Conservation (phyloP, 2,329 filamentous ascomycete species). For the Plenodomus tracheiphilus region DNA sequence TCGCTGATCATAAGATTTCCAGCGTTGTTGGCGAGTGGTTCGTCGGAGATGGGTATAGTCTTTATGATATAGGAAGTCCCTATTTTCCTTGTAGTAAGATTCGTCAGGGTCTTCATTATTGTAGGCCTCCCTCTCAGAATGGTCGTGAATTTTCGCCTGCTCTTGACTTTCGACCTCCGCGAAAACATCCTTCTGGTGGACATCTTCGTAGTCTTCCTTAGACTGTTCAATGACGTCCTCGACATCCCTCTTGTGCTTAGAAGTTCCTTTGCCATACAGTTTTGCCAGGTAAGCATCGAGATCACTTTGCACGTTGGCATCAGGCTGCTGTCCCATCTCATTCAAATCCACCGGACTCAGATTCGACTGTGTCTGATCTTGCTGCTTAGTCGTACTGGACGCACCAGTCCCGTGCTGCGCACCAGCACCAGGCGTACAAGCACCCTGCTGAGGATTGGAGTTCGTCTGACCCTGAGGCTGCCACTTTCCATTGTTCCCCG, state of each 20-base stretch:
- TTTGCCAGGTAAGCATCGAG: conserved; percentile 19
- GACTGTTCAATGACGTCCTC: neutral
- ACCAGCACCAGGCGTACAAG: neutral
- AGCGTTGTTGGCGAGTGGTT: conserved; percentile 6
- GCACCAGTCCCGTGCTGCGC: neutral
- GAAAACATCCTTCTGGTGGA: no score
- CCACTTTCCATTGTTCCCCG: neutral
- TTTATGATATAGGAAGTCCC: neutral
- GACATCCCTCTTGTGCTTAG: neutral
- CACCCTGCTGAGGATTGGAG: neutral
- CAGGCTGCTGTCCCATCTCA: conserved; percentile 3
- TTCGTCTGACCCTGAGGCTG: neutral
- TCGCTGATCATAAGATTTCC: conserved; percentile 6
- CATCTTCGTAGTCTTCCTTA: neutral
- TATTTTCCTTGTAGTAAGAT: conserved; percentile 3
- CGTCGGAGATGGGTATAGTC: neutral
- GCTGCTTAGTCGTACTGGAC: neutral
- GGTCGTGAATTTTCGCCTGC: neutral
- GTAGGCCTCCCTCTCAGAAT: no score
- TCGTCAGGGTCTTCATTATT: neutral
- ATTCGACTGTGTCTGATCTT: conserved; percentile 1
- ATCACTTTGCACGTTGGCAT: conserved; percentile 15
- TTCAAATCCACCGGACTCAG: conserved; percentile 1
- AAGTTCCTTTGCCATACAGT: conserved; percentile 4
- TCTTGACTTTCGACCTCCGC: neutral